Evolutionary conservation across 352 stramenopile species (phyloP), one percentile per base, ranked within the genome.

Genomic region (Pythium biforme): DNA sequence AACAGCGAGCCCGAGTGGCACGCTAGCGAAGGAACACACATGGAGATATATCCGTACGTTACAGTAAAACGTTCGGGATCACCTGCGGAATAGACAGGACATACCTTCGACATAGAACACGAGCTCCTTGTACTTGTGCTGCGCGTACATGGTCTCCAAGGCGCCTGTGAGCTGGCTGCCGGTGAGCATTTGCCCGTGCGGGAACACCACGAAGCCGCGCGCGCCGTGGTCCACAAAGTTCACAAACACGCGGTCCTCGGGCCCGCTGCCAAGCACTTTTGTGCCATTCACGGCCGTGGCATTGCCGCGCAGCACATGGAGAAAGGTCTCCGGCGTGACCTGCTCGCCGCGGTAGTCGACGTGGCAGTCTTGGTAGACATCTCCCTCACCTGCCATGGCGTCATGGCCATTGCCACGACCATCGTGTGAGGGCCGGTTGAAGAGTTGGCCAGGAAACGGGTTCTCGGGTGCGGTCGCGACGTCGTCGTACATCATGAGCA

Each of bases 401-500:
- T 10, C 29, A 34, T 34, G 5, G 29, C 29, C 5, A n/a, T n/a
- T n/a, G 29, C 29, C 29, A 37, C 31, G 10, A 11, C 31, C 31
- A 37, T 37, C 8, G 3, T 8, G 31, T 1, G 31, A 37, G 8
- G 31, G 31, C 7, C 88, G 81, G 68, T 97, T 98, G 68, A 92
- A 98, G 2, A 97, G 73, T 71, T 94, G 70, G 0, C 90, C 92
- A 0, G 81, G 85, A 62, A 93, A 94, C 26, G 92, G 90, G 51
- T 97, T 98, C 29, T 77, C 60, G n/a, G 74, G 48, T 62, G 81
- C 75, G 57, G 66, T 73, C 1, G 89, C 88, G 20, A 92, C 86
- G 66, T 98, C 92, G 68, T 97, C 88, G 74, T 94, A 96, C 84
- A 94, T 96, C 89, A 98, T 96, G 40, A 97, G 83, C 59, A 98